phyloP scores from a whole-genome alignment of 106 monocot genomes.

The Posidonia australis region DNA sequence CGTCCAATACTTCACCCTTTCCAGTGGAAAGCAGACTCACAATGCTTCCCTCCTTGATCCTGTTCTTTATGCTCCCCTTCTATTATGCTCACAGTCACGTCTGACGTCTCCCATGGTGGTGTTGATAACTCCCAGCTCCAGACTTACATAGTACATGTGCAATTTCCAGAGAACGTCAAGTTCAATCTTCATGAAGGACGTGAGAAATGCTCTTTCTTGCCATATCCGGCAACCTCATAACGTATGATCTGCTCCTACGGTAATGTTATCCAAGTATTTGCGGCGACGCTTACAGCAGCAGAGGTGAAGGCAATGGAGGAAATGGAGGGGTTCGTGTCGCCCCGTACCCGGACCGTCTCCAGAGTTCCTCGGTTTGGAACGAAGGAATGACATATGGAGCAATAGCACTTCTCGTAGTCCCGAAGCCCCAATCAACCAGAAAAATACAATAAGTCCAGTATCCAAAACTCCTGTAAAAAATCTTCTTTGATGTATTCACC shows the following conservation, averaged over 20 bases:
- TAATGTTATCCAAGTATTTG: slow-evolving; percentile 9
- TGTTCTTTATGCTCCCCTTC: too few relatives aligned
- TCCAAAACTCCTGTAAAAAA: too few relatives aligned
- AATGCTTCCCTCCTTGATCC: too few relatives aligned
- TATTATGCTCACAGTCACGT: too few relatives aligned
- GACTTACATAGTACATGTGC: slow-evolving; percentile 14
- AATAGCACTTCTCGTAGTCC: background rate
- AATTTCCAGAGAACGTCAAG: background rate
- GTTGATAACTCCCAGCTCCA: background rate
- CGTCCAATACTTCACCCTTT: too few relatives aligned
- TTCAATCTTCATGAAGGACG: background rate
- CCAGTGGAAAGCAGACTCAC: too few relatives aligned
- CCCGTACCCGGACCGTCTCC: slow-evolving; percentile 3
- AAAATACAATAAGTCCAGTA: too few relatives aligned
- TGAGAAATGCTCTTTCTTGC: slow-evolving; percentile 8
- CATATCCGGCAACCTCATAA: background rate
- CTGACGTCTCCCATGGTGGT: too few relatives aligned
- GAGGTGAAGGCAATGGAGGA: slow-evolving; percentile 5
- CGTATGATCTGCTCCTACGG: slow-evolving; percentile 12
- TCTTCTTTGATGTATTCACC: too few relatives aligned
- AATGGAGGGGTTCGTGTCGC: slow-evolving; percentile 5
- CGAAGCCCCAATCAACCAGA: too few relatives aligned
- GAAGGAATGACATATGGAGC: background rate
- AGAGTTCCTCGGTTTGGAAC: background rate
- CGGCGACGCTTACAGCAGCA: slow-evolving; percentile 8